Conservation (phyloP, 163 green algal species). For the Prototheca wickerhamii region DNA sequence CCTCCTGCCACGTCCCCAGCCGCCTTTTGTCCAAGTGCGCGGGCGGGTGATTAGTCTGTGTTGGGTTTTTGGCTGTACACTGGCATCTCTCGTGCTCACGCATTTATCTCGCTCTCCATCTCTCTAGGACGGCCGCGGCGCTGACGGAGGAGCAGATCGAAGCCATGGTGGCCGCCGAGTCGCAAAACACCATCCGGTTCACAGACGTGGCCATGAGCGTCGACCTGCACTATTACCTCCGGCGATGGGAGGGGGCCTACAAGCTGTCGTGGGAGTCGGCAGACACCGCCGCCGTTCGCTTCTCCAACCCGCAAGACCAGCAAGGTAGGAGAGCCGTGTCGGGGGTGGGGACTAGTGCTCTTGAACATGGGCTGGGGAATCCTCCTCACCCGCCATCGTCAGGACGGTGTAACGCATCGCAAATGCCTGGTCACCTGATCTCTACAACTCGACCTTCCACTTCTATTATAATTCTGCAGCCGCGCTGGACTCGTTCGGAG, state of each 20-base stretch:
- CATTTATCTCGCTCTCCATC: not conserved
- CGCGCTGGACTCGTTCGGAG: constrained; percentile 31
- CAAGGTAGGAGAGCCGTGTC: constrained; percentile 9
- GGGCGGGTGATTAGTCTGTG: too few relatives aligned
- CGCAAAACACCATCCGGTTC: constrained; percentile 20
- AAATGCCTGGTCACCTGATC: not conserved
- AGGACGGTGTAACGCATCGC: too few relatives aligned
- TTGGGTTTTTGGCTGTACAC: too few relatives aligned
- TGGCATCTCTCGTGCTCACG: not conserved
- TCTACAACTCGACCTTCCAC: not conserved
- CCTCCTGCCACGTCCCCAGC: constrained; percentile 1
- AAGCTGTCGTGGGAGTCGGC: constrained; percentile 17
- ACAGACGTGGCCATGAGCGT: constrained; percentile 21
- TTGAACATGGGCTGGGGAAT: not conserved
- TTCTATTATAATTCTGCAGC: constrained; percentile 10
- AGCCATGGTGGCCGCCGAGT: constrained; percentile 6
- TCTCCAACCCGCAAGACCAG: constrained; percentile 15
- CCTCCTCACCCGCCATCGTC: too few relatives aligned
- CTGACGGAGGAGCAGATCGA: constrained; percentile 18
- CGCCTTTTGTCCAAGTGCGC: constrained; percentile 29
- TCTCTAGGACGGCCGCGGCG: not conserved
- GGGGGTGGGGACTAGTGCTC: not conserved
- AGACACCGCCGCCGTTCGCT: constrained; percentile 23
- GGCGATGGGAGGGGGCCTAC: constrained; percentile 35
- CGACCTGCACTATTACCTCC: constrained; percentile 36